A percentile compares a stretch with the other conserved stretches of the same genome.
These are phyloP conservation scores for Stylonectria norvegica DNA, from an alignment of 2,329 filamentous ascomycete genomes.

Conservation along the genomic window DNA sequence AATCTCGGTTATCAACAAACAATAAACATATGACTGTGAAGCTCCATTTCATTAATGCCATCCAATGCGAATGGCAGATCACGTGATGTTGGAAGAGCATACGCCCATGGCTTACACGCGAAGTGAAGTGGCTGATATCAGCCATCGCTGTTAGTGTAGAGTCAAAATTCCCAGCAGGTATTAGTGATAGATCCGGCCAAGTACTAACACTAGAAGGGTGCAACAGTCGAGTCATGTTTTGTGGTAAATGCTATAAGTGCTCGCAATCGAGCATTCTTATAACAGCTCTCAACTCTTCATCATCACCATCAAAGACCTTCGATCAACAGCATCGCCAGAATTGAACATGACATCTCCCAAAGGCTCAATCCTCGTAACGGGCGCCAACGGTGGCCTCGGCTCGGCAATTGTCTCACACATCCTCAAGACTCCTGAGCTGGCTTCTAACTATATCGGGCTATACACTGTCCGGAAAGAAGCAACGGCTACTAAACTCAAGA, in stretches of 20 bases:
- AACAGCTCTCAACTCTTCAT: not conserved
- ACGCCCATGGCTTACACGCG: too few relatives aligned
- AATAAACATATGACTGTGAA: too few relatives aligned
- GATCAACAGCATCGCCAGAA: not conserved
- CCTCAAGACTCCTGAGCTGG: conserved; percentile 26
- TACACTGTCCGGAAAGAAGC: conserved; percentile 36
- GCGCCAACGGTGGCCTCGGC: conserved; percentile 39
- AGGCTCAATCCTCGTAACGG: conserved; percentile 37
- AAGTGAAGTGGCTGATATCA: conserved; percentile 25
- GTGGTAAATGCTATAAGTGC: conserved; percentile 18
- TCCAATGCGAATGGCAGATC: too few relatives aligned
- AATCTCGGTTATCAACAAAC: too few relatives aligned
- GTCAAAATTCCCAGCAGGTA: not conserved
- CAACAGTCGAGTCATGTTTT: not conserved
- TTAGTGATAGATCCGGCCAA: not conserved
- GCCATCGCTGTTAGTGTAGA: conserved; percentile 14
- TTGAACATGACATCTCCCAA: conserved; percentile 14
- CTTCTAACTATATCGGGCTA: conserved; percentile 32
- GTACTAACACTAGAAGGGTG: conserved; percentile 15
- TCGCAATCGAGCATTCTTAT: not conserved
- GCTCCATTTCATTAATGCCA: too few relatives aligned
- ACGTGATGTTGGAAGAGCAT: too few relatives aligned
- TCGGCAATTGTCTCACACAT: conserved; percentile 32
- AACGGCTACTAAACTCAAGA: conserved; percentile 28
- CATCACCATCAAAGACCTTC: not conserved